Evolutionary conservation across 345 rosid genomes (phyloP), one percentile per base, ranked within the genome.

Genomic region (Bruguiera sexangula): DNA sequence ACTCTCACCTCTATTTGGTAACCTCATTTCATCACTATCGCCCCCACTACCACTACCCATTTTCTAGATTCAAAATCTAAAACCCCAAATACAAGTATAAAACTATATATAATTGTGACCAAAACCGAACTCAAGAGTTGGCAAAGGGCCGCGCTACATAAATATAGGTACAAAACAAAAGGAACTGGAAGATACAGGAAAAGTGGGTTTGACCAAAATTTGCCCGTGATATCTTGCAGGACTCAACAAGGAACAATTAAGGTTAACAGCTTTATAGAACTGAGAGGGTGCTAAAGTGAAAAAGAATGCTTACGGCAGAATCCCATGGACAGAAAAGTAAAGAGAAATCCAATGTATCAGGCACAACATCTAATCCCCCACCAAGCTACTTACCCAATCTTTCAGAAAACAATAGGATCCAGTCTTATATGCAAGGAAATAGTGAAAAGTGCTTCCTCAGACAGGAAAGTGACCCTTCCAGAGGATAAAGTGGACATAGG

Each of bases 391-490:
- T 67, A 67, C 67, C 76, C 78, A 78, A 75, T 72, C 76, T 72
- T 78, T 76, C 61, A 69, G 78, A 80, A 82, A 43, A 68, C 82
- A 81, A 73, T 78, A 75, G 34, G 50, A 76, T 76, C 69, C 68
- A 76, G 61, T 58, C 64, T 70, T 72, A 72, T 63, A 57, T 69
- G 82, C 80, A 82, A 80, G 74, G 79, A 78, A 76, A 75, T 73
- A 80, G 59, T 64, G 82, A 67, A 85, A 83, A 84, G 78, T 84
- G 78, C 79, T 70, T 77, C 82, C 37, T 60, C 71, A 83, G 86
- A 86, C 87, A 85, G 72, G 88, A 93, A 88, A 88, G 92, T 83
- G 92, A 88, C 76, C 80, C 91, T 93, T 91, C 90, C 88, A 87
- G 93, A 85, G 92, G 83, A 93, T 90, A 93, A 89, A 93, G 96